Conservation (phyloP, 306 rosid species). For the Senna tora region DNA sequence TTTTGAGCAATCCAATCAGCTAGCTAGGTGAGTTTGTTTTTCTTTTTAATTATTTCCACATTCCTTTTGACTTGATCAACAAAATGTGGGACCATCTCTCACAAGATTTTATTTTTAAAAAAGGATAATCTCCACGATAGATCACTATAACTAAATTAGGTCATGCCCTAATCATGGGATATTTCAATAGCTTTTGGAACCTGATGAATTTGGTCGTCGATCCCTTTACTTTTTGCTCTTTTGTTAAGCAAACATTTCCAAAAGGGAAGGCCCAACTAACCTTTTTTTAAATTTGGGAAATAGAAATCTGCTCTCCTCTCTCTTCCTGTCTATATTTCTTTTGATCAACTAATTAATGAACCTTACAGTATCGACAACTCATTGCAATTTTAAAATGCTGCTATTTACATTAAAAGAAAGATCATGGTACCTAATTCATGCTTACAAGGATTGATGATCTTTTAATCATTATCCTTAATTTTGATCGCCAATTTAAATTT, state of each 20-base stretch:
- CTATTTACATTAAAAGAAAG: not conserved
- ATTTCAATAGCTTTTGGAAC: slow-evolving; percentile 40
- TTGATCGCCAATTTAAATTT: too few relatives aligned
- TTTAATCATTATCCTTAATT: too few relatives aligned
- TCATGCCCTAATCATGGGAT: slow-evolving; percentile 46
- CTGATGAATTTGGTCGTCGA: slow-evolving; percentile 14
- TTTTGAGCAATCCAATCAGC: not conserved
- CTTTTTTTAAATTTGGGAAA: not conserved
- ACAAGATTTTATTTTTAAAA: slow-evolving; percentile 26
- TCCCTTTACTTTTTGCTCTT: not conserved
- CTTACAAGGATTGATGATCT: not conserved
- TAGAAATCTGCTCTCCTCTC: not conserved
- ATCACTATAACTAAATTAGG: slow-evolving; percentile 34
- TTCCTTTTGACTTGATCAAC: slow-evolving; percentile 43
- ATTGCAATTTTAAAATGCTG: not conserved
- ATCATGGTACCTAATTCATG: not conserved
- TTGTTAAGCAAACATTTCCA: not conserved
- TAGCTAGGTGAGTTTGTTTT: not conserved
- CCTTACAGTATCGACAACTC: not conserved
- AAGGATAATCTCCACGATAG: slow-evolving; percentile 41
- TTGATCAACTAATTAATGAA: slow-evolving; percentile 16
- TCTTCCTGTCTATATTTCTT: not conserved
- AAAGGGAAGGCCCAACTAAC: slow-evolving; percentile 11
- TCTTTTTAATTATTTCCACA: not conserved
- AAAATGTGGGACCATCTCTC: slow-evolving; percentile 33